Conservation (phyloP, 2,329 filamentous ascomycete species). For the Chrysoporthe puriensis region DNA sequence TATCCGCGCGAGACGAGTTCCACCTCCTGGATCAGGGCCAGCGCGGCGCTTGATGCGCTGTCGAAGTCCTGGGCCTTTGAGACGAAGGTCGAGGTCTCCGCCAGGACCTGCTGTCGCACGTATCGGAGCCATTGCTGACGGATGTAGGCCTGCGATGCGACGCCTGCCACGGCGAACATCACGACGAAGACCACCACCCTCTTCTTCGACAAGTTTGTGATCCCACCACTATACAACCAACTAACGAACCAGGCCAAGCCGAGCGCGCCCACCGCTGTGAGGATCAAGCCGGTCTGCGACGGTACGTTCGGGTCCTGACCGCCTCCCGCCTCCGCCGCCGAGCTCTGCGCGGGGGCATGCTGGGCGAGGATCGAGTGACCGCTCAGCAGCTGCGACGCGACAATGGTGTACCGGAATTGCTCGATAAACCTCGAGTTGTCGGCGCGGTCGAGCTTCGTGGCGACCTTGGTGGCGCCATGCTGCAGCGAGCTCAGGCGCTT, state of each 20-base stretch:
- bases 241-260: constrained; percentile 73
- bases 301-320: constrained; percentile 37
- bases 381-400: constrained; percentile 86
- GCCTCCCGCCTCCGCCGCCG: constrained; percentile 10
- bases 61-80: constrained; percentile 80
- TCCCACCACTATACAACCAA: constrained; percentile 63
- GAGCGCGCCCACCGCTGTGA: constrained; percentile 67
- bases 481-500: constrained; percentile 28
- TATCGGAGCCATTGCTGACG: constrained; percentile 82
- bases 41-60: constrained; percentile 71
- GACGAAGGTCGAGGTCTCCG: constrained; percentile 70
- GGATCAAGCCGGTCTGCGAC: constrained; percentile 48
- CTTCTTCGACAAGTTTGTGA: constrained; percentile 59
- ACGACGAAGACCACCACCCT: constrained; percentile 51
- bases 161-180: constrained; percentile 56
- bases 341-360: constrained; percentile 33
- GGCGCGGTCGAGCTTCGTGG: constrained; percentile 71
- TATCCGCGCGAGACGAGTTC: constrained; percentile 88
- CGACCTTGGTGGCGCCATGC: constrained; percentile 61
- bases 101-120: constrained; percentile 73
- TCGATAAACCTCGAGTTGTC: constrained; percentile 88
- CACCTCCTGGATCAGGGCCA: constrained; percentile 90
- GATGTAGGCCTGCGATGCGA: constrained; percentile 71
- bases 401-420: constrained; percentile 89
- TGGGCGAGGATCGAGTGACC: constrained; percentile 63